Conservation (phyloP, 1,284 basidiomycete species). For the Melampsora larici-populina region DNA sequence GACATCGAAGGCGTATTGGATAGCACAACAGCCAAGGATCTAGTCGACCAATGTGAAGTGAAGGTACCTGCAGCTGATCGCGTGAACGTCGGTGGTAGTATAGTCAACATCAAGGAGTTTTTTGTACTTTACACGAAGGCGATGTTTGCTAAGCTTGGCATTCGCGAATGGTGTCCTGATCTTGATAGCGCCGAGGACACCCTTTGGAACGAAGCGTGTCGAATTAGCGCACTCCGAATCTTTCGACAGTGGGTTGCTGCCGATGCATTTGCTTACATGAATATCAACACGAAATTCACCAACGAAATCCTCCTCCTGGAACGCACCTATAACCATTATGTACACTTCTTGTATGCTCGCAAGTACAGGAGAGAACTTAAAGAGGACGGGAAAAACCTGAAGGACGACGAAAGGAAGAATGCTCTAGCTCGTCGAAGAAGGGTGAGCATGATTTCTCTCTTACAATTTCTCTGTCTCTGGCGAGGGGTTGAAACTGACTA, state of each 20-base stretch:
- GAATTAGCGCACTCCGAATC: not conserved
- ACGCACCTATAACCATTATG: not conserved
- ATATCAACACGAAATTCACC: not conserved
- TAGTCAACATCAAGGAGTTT: constrained; percentile 9
- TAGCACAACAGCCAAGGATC: not conserved
- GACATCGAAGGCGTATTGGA: not conserved
- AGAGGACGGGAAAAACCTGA: not conserved
- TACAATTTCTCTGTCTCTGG: no score
- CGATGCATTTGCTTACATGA: not conserved
- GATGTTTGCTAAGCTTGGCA: constrained; percentile 15
- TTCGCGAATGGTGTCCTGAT: constrained; percentile 16
- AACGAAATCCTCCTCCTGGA: not conserved
- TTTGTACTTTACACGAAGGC: constrained; percentile 13
- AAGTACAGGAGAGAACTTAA: not conserved
- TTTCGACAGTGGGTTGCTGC: not conserved
- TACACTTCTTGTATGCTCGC: not conserved
- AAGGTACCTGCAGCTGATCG: not conserved
- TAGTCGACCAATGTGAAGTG: not conserved
- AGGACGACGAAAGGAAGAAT: not conserved
- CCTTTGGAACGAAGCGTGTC: constrained; percentile 26
- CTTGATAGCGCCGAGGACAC: constrained; percentile 10
- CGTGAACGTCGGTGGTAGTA: not conserved
- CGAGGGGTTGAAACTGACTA: not conserved
- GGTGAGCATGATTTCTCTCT: not conserved
- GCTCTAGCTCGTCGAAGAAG: not conserved